phyloP scores from a whole-genome alignment of 2,329 filamentous ascomycete genomes.

The Amphichorda felina region DNA sequence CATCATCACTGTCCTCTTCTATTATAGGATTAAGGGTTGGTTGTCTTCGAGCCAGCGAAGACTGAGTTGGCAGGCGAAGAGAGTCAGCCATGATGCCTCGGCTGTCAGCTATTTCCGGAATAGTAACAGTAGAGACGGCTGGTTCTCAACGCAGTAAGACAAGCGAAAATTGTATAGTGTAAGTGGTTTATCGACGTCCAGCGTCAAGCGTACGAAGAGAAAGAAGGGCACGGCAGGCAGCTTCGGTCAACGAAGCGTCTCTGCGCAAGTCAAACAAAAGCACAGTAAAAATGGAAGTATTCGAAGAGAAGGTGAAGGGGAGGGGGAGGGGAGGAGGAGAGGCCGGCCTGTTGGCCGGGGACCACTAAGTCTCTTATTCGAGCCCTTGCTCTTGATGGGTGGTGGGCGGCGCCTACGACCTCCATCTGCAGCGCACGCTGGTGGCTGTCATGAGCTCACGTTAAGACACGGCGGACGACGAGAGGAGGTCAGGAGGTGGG shows the following conservation, averaged over 20 bases:
- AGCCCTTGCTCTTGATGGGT: not conserved
- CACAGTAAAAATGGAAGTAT: slow-evolving; percentile 19
- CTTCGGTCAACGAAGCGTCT: slow-evolving; percentile 31
- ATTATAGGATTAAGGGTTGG: slow-evolving; percentile 54
- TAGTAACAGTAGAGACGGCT: slow-evolving; percentile 7
- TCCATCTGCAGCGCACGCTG: not conserved
- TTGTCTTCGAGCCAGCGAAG: slow-evolving; percentile 44
- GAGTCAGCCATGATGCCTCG: slow-evolving; percentile 34
- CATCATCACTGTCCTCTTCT: slow-evolving; percentile 38
- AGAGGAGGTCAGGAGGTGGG: not conserved
- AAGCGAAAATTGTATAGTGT: slow-evolving; percentile 9
- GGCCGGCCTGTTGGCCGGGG: slow-evolving; percentile 6
- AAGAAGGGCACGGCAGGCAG: slow-evolving; percentile 24
- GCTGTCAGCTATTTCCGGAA: slow-evolving; percentile 17
- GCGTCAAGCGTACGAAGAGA: slow-evolving; percentile 17
- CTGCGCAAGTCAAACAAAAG: slow-evolving; percentile 12
- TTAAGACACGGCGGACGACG: not conserved
- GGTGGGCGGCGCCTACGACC: slow-evolving; percentile 1
- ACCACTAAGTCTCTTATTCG: slow-evolving; percentile 8
- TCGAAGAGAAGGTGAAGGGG: slow-evolving; percentile 13
- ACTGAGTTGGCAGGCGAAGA: slow-evolving; percentile 9
- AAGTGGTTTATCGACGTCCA: slow-evolving; percentile 17
- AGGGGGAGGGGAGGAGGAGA: slow-evolving; percentile 18
- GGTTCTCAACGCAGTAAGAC: not conserved
- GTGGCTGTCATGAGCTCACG: slow-evolving; percentile 1